A percentile compares a stretch with the other conserved stretches of the same genome.
These are phyloP conservation scores for Gossypium stocksii DNA, from an alignment of 345 rosid genomes.

Conservation along the genomic window DNA sequence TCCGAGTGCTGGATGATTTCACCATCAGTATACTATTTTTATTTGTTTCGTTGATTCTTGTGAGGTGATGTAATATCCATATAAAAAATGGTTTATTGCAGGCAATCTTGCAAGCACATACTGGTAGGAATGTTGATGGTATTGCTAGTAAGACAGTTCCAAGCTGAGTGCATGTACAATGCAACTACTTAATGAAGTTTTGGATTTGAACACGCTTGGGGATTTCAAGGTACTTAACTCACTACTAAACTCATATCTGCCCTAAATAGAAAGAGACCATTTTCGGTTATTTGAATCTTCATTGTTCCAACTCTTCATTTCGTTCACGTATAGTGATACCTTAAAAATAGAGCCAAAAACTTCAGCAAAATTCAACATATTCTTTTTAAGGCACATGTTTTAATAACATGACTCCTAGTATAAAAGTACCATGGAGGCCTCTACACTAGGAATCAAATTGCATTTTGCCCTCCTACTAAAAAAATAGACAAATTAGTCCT, in stretches of 20 bases:
- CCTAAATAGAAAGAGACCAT: background rate
- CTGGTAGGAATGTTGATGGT: conserved; percentile 80
- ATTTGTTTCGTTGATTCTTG: background rate
- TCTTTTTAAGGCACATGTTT: no score
- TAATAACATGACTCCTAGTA: no score
- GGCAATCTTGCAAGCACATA: conserved; percentile 73
- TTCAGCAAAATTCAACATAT: no score
- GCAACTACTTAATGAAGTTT: conserved; percentile 13
- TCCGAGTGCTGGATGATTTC: background rate
- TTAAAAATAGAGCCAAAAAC: no score
- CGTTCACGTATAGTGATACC: no score
- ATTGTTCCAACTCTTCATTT: no score
- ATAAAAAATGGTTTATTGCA: conserved; percentile 21
- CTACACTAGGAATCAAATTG: no score
- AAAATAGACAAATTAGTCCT: no score
- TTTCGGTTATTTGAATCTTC: no score
- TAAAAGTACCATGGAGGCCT: no score
- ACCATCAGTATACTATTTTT: background rate
- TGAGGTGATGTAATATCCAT: background rate
- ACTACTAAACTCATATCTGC: background rate
- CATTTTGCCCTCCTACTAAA: no score
- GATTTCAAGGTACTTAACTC: conserved; percentile 1
- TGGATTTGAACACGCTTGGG: background rate
- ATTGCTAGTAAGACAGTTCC: conserved; percentile 59
- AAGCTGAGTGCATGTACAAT: conserved; percentile 26